phyloP scores from a whole-genome alignment of 805 yeast species.

The Kurtzmaniella fragi region DNA sequence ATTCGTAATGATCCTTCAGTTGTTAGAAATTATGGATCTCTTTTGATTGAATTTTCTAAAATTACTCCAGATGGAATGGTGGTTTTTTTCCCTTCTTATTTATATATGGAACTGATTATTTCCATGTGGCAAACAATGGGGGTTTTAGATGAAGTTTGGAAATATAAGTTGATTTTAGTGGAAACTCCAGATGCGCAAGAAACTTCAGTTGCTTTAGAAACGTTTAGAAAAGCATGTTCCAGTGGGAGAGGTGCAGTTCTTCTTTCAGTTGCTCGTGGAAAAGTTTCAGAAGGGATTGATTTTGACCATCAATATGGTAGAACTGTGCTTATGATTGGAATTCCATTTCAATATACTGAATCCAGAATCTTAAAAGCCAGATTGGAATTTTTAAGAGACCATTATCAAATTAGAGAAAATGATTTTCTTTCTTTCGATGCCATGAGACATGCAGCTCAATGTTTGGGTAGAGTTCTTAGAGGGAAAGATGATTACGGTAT shows the following conservation, averaged over 20 bases:
- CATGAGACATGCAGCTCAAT: conserved; percentile 99
- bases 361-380: conserved; percentile 94
- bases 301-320: conserved; percentile 98
- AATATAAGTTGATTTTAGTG: conserved; percentile 87
- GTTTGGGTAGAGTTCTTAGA: conserved; percentile 92
- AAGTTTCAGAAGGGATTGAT: conserved; percentile 98
- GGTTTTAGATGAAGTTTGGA: conserved; percentile 96
- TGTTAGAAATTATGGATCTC: conserved; percentile 92
- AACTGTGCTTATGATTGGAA: conserved; percentile 97
- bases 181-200: conserved; percentile 99
- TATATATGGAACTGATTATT: conserved; percentile 96
- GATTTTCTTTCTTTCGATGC: conserved; percentile 97
- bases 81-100: conserved; percentile 93
- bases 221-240: conserved; percentile 92
- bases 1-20: conserved; percentile 97
- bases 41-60: conserved; percentile 87
- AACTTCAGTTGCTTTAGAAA: conserved; percentile 90
- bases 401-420: conserved; percentile 86
- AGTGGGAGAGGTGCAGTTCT: conserved; percentile 97
- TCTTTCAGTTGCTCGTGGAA: conserved; percentile 97
- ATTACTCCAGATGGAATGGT: conserved; percentile 98
- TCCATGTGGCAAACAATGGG: conserved; percentile 99
- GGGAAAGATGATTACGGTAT: conserved; percentile 99
- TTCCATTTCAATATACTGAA: conserved; percentile 98
- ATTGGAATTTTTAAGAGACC: conserved; percentile 87